These are phyloP conservation scores for Panicum hallii DNA, from an alignment of 202 grass and related monocot genomes.

Conservation along the genomic window DNA sequence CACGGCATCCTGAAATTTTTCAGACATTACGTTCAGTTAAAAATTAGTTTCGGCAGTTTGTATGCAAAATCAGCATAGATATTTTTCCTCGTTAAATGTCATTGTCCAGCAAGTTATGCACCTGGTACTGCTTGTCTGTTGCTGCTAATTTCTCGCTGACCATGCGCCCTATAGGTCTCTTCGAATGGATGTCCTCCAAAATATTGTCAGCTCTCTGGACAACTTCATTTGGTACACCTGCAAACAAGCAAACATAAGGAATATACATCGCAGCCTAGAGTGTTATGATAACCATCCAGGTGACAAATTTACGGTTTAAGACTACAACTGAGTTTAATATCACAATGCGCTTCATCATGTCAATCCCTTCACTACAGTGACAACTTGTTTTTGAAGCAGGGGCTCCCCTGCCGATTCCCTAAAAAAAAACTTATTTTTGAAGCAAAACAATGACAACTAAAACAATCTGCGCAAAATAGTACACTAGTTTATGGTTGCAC, in stretches of 20 bases:
- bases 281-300: not conserved
- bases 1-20: conserved; percentile 69
- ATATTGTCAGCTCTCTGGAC: conserved; percentile 68
- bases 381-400: no score
- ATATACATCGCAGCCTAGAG: conserved; percentile 31
- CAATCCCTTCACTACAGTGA: conserved; percentile 4
- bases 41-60: not conserved
- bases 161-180: conserved; percentile 63
- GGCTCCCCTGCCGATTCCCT: no score
- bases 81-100: not conserved
- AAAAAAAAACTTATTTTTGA: not conserved
- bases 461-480: conserved; percentile 26
- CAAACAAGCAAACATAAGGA: conserved; percentile 41
- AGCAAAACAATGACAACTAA: conserved; percentile 1
- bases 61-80: conserved; percentile 23
- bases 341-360: not conserved
- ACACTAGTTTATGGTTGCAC: not conserved
- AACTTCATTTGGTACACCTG: conserved; percentile 75
- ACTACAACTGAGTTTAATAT: not conserved
- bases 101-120: conserved; percentile 43
- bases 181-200: conserved; percentile 75
- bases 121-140: conserved; percentile 82
- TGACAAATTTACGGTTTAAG: conserved; percentile 15
- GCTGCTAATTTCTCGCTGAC: conserved; percentile 54
- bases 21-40: conserved; percentile 17